Conservation (phyloP, 305 asterid species). For the Fraxinus floribunda region DNA sequence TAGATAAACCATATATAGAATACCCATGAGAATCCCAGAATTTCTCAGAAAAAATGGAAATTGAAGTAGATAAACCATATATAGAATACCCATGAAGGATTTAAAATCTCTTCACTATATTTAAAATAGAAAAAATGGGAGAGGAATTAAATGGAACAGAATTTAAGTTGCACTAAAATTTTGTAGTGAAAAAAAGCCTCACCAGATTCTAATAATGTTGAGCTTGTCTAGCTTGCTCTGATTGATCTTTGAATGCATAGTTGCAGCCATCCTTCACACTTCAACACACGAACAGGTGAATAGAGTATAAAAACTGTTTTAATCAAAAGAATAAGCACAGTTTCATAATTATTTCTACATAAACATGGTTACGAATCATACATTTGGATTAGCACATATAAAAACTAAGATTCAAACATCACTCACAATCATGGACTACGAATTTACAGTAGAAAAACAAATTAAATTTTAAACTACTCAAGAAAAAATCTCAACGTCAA, state of each 20-base stretch:
- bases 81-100: constrained; percentile 78
- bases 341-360: not conserved
- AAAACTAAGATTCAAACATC: not conserved
- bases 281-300: constrained; percentile 3
- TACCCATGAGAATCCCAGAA: constrained; percentile 54
- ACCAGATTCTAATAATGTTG: constrained; percentile 79
- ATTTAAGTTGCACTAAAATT: not conserved
- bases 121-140: not conserved
- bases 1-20: not conserved
- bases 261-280: constrained; percentile 86
- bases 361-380: not conserved
- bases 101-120: constrained; percentile 73
- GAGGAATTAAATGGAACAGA: constrained; percentile 9
- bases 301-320: not conserved
- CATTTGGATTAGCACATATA: not conserved
- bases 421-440: not conserved
- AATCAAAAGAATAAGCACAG: not conserved
- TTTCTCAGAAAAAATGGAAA: not conserved
- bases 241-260: constrained; percentile 69
- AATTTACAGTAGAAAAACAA: not conserved
- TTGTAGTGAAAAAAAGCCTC: not conserved
- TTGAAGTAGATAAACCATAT: not conserved
- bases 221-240: constrained; percentile 66
- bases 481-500: not conserved
- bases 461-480: not conserved